Evolutionary conservation across 495 filamentous ascomycete genomes (phyloP).

Genomic region (Neurospora sp.): DNA sequence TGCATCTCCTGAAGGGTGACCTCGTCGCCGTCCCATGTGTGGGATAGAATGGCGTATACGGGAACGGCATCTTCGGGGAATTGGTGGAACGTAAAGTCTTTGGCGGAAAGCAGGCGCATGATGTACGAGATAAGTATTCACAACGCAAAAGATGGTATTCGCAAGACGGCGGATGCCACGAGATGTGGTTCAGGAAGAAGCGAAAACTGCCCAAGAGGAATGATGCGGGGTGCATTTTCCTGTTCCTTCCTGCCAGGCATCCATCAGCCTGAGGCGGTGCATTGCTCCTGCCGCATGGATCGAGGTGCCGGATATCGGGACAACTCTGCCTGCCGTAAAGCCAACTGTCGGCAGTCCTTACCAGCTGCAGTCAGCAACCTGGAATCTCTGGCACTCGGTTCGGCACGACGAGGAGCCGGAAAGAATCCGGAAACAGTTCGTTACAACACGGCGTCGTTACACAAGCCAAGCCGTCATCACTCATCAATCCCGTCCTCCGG

Average conservation of each 20-base stretch:
- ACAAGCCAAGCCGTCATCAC: background rate
- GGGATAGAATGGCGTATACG: constrained; percentile 7
- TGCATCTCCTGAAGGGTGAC: background rate
- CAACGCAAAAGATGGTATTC: background rate
- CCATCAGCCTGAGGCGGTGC: background rate
- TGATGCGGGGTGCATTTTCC: background rate
- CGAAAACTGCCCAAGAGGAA: background rate
- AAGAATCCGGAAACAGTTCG: background rate
- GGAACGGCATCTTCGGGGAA: background rate
- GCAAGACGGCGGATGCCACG: background rate
- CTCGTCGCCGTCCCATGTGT: constrained; percentile 8
- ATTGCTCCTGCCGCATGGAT: background rate
- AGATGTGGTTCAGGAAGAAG: background rate
- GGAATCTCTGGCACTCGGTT: background rate
- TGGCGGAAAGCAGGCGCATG: background rate
- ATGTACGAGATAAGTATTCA: background rate
- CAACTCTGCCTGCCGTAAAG: background rate
- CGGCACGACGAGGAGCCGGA: background rate
- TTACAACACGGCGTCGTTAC: background rate
- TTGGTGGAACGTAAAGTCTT: background rate
- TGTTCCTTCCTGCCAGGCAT: background rate
- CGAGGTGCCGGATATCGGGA: background rate
- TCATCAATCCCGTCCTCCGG: too few relatives aligned
- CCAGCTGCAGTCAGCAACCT: background rate
- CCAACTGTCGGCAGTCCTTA: background rate